Evolutionary conservation across 305 asterid genomes (phyloP).

Genomic region (Fraxinus angustifolia): DNA sequence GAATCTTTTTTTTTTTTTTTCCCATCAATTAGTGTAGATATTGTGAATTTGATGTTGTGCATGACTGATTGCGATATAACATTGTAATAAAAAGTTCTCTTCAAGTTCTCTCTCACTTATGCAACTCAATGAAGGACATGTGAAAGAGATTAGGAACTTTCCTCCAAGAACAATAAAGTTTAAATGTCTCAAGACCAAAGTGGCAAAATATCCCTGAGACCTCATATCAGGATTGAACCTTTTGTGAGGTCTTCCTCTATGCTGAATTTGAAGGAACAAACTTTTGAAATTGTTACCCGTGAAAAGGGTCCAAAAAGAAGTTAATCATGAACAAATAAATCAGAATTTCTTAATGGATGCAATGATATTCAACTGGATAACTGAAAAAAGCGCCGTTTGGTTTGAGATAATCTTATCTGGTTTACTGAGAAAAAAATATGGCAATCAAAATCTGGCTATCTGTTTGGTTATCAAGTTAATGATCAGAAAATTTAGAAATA

Average conservation of each 20-base stretch:
- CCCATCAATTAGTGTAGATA: background rate
- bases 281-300: background rate
- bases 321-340: background rate
- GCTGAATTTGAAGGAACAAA: background rate
- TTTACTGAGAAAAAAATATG: background rate
- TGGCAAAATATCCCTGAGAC: background rate
- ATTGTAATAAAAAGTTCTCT: background rate
- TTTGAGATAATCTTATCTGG: background rate
- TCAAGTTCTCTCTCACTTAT: background rate
- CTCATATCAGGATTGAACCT: background rate
- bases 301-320: background rate
- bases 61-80: background rate
- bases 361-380: background rate
- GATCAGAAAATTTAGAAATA: background rate
- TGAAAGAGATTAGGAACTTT: background rate
- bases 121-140: background rate
- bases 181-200: background rate
- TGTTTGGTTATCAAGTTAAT: background rate
- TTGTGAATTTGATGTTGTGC: background rate
- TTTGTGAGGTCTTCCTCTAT: background rate
- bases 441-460: background rate
- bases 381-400: background rate
- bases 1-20: background rate
- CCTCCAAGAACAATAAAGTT: background rate
- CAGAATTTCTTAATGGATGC: background rate